Evolutionary conservation across 2,329 filamentous ascomycete species (phyloP).

Genomic region (Calycina marina): DNA sequence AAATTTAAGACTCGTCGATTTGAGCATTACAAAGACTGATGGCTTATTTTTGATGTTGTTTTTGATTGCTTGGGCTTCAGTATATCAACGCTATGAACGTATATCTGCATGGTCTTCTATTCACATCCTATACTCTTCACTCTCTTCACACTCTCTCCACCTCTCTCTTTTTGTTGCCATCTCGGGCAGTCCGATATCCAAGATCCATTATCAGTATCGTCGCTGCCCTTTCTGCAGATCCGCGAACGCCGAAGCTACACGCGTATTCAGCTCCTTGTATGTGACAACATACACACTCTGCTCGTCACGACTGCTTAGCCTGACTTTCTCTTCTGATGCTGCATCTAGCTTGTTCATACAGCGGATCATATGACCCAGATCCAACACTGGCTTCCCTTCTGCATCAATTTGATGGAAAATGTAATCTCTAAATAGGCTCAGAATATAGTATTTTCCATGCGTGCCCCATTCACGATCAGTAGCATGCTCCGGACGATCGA

Average conservation of each 20-base stretch:
- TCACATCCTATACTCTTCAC: too few relatives aligned
- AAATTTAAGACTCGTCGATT: too few relatives aligned
- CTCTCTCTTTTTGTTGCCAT: too few relatives aligned
- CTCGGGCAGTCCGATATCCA: constrained; percentile 1
- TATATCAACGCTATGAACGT: too few relatives aligned
- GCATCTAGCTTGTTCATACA: constrained; percentile 89
- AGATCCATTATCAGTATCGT: constrained; percentile 1
- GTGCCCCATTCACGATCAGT: constrained; percentile 74
- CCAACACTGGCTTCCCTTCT: constrained; percentile 67
- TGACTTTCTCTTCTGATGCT: constrained; percentile 73
- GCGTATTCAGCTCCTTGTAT: constrained; percentile 74
- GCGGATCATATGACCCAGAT: constrained; percentile 74
- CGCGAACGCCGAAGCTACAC: constrained; percentile 40
- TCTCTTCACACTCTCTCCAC: neutral
- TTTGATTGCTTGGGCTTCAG: too few relatives aligned
- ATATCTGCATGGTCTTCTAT: too few relatives aligned
- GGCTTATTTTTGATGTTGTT: too few relatives aligned
- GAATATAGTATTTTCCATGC: constrained; percentile 77
- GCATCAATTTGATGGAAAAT: constrained; percentile 92
- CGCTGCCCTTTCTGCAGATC: constrained; percentile 29
- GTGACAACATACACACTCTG: constrained; percentile 78
- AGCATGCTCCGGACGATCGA: constrained; percentile 77
- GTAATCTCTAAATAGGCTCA: constrained; percentile 93
- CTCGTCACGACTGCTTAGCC: constrained; percentile 77
- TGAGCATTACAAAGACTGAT: too few relatives aligned